Percentiles rank a stretch among this genome's conserved stretches.
Evolutionary conservation across 208 protist genomes (phyloP).

Genomic region (Leishmania turanica): DNA sequence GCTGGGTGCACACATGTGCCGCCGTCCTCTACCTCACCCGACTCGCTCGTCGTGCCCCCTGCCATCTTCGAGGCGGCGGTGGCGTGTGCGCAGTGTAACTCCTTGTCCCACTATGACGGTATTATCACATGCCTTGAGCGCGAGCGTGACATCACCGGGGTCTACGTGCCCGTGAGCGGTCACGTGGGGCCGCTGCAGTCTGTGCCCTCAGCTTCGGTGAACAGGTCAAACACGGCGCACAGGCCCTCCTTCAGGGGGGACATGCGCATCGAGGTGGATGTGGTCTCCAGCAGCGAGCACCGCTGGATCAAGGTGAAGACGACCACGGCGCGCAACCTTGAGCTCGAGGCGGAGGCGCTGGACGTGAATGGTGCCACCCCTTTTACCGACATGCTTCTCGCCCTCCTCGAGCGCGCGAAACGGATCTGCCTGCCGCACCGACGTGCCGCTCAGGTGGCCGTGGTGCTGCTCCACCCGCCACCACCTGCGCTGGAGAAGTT

Average conservation of each 20-base stretch:
- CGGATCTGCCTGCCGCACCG: slow-evolving; percentile 32
- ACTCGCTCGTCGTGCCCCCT: background rate
- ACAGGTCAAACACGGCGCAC: background rate
- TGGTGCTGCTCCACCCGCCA: slow-evolving; percentile 33
- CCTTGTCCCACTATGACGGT: slow-evolving; percentile 30
- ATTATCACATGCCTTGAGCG: slow-evolving; percentile 39
- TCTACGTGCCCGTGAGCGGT: slow-evolving; percentile 36
- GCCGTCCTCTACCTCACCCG: background rate
- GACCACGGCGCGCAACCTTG: slow-evolving; percentile 28
- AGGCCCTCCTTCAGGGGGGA: background rate
- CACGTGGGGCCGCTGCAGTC: background rate
- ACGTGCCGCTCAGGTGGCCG: slow-evolving; percentile 28
- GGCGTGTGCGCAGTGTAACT: slow-evolving; percentile 36
- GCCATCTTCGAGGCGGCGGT: slow-evolving; percentile 20
- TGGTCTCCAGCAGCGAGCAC: slow-evolving; percentile 50
- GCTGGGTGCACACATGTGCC: slow-evolving; percentile 1
- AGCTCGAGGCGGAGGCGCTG: slow-evolving; percentile 21
- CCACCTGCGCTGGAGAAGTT: slow-evolving; percentile 15
- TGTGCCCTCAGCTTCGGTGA: background rate
- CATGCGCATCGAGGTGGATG: slow-evolving; percentile 50
- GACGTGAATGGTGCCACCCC: slow-evolving; percentile 25
- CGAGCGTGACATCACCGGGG: slow-evolving; percentile 39
- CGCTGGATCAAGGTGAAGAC: slow-evolving; percentile 74
- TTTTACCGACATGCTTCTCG: slow-evolving; percentile 30
- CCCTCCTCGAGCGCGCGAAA: slow-evolving; percentile 24